These are phyloP conservation scores for Hyaloscypha bicolor DNA, from an alignment of 495 filamentous ascomycete genomes.

Conservation along the genomic window DNA sequence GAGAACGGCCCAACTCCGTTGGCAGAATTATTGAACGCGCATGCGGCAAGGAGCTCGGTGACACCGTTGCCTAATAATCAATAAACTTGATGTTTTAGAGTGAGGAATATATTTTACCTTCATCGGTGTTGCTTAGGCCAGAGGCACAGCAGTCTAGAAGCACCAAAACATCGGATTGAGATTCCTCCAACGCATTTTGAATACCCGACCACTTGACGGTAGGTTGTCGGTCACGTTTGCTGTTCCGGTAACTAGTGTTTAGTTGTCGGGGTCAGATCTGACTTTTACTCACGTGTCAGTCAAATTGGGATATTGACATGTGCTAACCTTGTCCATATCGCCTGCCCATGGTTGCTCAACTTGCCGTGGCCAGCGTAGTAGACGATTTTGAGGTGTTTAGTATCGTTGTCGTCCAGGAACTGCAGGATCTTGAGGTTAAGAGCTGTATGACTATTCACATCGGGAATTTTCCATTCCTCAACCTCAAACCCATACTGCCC, in stretches of 20 bases:
- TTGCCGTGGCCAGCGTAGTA: slow-evolving; percentile 4
- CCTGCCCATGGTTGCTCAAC: neutral
- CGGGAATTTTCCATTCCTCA: neutral
- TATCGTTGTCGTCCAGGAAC: neutral
- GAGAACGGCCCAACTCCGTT: slow-evolving; percentile 1
- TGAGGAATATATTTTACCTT: too few species aligned
- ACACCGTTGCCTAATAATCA: too few species aligned
- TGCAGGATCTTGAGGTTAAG: neutral
- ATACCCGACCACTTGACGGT: slow-evolving; percentile 8
- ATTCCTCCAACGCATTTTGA: slow-evolving; percentile 2
- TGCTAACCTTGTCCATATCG: neutral
- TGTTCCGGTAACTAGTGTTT: too few species aligned
- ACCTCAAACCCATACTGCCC: neutral
- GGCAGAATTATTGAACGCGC: neutral
- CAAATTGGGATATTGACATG: too few species aligned
- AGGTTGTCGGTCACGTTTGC: too few species aligned
- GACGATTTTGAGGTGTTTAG: neutral
- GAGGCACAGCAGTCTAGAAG: slow-evolving; percentile 7
- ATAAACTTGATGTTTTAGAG: too few species aligned
- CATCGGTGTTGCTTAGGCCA: neutral
- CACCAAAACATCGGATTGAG: neutral
- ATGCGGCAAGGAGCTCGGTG: neutral
- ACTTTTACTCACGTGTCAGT: too few species aligned
- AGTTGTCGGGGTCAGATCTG: too few species aligned
- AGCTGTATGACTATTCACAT: neutral